Conservation (phyloP, 768 basidiomycete genomes). For the Saitozyma podzolica region DNA sequence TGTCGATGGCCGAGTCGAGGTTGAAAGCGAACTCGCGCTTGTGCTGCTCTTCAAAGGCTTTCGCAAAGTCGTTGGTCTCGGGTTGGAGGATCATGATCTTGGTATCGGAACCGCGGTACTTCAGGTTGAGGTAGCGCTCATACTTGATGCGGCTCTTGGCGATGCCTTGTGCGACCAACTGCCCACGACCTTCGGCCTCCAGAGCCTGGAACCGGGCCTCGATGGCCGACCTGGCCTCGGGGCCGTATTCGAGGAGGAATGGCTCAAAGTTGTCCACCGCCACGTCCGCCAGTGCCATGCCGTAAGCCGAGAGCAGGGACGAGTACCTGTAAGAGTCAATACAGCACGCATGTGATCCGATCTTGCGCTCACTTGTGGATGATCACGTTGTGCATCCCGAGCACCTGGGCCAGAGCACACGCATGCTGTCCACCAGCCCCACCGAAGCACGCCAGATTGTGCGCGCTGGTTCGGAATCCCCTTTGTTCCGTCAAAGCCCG, state of each 20-base stretch:
- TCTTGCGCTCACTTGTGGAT: neutral
- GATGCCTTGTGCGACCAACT: constrained; percentile 78
- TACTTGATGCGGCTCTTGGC: constrained; percentile 67
- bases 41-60: constrained; percentile 75
- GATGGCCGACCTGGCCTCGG: constrained; percentile 61
- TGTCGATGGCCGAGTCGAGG: constrained; percentile 79
- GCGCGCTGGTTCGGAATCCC: constrained; percentile 77
- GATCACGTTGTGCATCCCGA: neutral
- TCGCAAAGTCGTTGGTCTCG: constrained; percentile 70
- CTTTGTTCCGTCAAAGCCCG: constrained; percentile 86
- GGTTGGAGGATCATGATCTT: constrained; percentile 71
- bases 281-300: constrained; percentile 60
- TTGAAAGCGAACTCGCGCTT: constrained; percentile 88
- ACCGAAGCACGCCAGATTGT: constrained; percentile 55
- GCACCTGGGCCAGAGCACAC: constrained; percentile 40
- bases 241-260: constrained; percentile 55
- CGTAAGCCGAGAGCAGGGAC: constrained; percentile 91
- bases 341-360: constrained; percentile 18
- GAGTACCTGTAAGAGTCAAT: constrained; percentile 64
- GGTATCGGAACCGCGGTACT: constrained; percentile 62
- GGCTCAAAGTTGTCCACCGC: constrained; percentile 7
- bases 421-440: constrained; percentile 52
- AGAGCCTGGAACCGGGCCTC: constrained; percentile 71
- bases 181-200: constrained; percentile 61
- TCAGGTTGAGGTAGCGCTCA: constrained; percentile 62